Base-by-base conservation (phyloP, 2,329 filamentous ascomycete genomes). In the Nemania bipapillata region DNA sequence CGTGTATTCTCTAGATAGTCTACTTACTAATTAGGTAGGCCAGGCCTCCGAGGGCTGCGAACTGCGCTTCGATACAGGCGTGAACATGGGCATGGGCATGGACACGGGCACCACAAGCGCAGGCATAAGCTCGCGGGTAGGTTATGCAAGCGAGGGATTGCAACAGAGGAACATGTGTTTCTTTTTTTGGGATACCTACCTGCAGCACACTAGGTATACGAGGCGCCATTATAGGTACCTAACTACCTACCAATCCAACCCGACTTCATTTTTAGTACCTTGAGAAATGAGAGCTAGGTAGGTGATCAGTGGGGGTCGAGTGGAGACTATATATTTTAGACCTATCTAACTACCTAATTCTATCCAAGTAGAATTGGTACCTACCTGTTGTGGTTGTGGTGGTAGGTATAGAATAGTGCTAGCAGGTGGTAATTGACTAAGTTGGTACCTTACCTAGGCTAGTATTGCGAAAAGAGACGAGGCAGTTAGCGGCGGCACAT, bases 141-240 rank as follows among this genome's bases (percentile, higher is more conserved):
- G 40, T 45, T 57, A 59, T 65, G 32, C 50, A 49, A 47, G 28
- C 50, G 47, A 47, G 28, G 65, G 58, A 58, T 58, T 26, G 28
- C 50, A 62, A n/a, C n/a, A 40, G 63, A 55, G 59, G 45, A 26
- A 9, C 42, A 22, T 53, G 52, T 59, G 66, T 35, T 47, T 59
- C 59, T 53, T 63, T 61, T 61, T 57, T 69, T 47, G 60, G 55
- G 55, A 67, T 67, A 67, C 60, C 49, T n/a, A 20, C 50, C 49
- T n/a, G 26, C 50, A 70, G 69, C 60, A 56, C 61, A 59, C 55
- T 59, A 26, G 30, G 9, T 9, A 32, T 45, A 47, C 42, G 40
- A 45, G 40, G 15, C 40, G 12, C 15, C 40, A 45, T 62, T 17
- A 64, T 64, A n/a, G n/a, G n/a, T n/a, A n/a, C n/a, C n/a, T n/a